Conservation (phyloP, 169 alveolate genomes). For the Nephromyces sp. region DNA sequence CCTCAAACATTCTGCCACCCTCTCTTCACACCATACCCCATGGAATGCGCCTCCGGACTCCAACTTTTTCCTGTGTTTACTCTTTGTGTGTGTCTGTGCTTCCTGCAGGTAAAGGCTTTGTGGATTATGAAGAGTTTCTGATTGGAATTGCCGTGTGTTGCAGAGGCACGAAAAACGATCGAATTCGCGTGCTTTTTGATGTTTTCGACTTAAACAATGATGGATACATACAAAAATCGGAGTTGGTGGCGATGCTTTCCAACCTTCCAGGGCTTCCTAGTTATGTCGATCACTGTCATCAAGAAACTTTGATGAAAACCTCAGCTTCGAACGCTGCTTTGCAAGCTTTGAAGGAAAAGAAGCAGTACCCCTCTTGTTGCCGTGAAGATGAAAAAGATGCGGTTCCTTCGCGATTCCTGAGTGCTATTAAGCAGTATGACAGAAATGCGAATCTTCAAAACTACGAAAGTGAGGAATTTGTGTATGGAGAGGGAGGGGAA, state of each 20-base stretch:
- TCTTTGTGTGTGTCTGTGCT: neutral
- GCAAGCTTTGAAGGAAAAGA: too few relatives aligned
- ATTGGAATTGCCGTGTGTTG: constrained; percentile 67
- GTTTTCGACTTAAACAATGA: constrained; percentile 66
- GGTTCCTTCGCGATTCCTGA: too few relatives aligned
- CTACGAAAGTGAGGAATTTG: too few relatives aligned
- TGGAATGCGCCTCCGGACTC: neutral
- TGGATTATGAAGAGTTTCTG: constrained; percentile 65
- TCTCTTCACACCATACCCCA: neutral
- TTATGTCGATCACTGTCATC: too few relatives aligned
- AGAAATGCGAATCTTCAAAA: too few relatives aligned
- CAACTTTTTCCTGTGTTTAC: neutral
- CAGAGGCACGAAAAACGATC: constrained; percentile 69
- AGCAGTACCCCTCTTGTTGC: too few relatives aligned
- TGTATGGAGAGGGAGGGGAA: too few relatives aligned
- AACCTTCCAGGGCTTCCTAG: constrained; percentile 59
- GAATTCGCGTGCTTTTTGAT: constrained; percentile 58
- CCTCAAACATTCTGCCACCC: neutral
- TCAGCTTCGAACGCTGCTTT: too few relatives aligned
- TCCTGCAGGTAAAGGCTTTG: constrained; percentile 44
- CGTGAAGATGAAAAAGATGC: too few relatives aligned
- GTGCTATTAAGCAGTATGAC: too few relatives aligned
- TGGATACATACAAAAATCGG: constrained; percentile 59
- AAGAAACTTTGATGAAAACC: too few relatives aligned
- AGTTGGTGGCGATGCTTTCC: constrained; percentile 71